Evolutionary conservation across 2,329 filamentous ascomycete genomes (phyloP), one percentile per base, ranked within the genome.

Genomic region (Hysterium pulicare): DNA sequence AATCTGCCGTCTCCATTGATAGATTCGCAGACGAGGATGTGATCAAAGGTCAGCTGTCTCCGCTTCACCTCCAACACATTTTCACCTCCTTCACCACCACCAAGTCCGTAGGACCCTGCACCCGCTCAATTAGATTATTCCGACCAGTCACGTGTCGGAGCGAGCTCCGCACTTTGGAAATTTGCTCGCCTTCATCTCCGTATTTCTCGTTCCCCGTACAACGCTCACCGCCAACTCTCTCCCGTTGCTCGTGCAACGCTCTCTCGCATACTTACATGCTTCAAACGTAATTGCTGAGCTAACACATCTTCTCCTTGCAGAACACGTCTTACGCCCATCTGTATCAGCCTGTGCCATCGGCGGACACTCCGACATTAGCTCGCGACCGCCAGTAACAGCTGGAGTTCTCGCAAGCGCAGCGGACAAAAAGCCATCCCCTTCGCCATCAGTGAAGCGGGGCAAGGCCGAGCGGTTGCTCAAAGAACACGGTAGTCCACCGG

Each of bases 401-500:
- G 43, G 46, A 19, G 34, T 53, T 31, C 46, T 44, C 20, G 39
- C 48, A 33, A 38, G 48, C 24, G 50, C 50, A 16, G 41, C 55
- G 15, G 47, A 55, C 38, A 70, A 69, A 51, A 62, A 61, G 23
- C 69, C 67, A 5, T 76, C 73, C 3, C 73, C 73, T 11, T 72
- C 72, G 2, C 72, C 73, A 10, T 76, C 73, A 1, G 57, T 76
- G 55, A 75, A 75, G 58, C 68, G 69, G 32, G 70, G 69, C 40
- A 74, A 74, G 48, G 71, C 69, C 10, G 72, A 75, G 51, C 67
- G 64, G 32, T 67, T 76, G 32, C 68, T 76, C 54, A 73, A 75
- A 48, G 69, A 72, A 46, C 73, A 76, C 61, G 73, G 73, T 41
- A 76, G 73, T 28, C 73, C 73, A 26, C 71, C 70, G 17, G 71